Base-by-base conservation (phyloP, 352 stramenopile genomes). In the Lagenidium sp. region DNA sequence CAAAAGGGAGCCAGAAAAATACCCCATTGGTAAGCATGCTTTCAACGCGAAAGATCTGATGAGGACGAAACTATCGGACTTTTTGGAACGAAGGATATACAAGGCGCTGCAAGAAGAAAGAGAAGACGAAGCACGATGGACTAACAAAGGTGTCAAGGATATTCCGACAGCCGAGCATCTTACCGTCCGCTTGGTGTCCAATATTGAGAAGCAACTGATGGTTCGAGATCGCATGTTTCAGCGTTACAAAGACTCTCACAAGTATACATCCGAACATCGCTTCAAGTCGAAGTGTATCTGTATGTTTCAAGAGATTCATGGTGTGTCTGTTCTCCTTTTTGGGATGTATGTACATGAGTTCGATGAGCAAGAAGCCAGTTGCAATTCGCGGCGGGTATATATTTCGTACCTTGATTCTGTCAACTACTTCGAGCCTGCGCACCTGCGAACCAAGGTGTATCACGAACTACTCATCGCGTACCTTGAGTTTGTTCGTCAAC, bases 261-360 rank as follows among this genome's bases (percentile, higher is more conserved):
- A 89, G 64, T 92, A 92, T 55, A 86, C 80, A 12, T 85, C 77
- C 6, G 82, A 95, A 55, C 76, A 92, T 41, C 85, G 85, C 12
- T 95, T 95, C 60, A 94, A 97, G 47, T 98, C 94, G 50, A 99
- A 99, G 63, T 99, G 96, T 59, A 88, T 99, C 41, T 91, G 98
- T 51, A 95, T 99, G 53, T 99, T 99, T 60, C 96, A 99, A 68
- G 95, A 98, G 60, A 95, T 99, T 47, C 94, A 99, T 59, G 96
- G 96, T 23, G 96, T 99, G 13, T 98, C 98, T 58, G 95, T 99
- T 4, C 88, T 99, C 45, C 66, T 99, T 0, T 99, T 99, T 63
- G 96, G 94, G 32, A 97, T 99, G 60, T 99, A 99, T 59, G 95
- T 99, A 5, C 98, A 99, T 59, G 97, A 99, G 57, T 99, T 99